Conservation (phyloP, 2,329 filamentous ascomycete species). For the Claviceps arundinis region DNA sequence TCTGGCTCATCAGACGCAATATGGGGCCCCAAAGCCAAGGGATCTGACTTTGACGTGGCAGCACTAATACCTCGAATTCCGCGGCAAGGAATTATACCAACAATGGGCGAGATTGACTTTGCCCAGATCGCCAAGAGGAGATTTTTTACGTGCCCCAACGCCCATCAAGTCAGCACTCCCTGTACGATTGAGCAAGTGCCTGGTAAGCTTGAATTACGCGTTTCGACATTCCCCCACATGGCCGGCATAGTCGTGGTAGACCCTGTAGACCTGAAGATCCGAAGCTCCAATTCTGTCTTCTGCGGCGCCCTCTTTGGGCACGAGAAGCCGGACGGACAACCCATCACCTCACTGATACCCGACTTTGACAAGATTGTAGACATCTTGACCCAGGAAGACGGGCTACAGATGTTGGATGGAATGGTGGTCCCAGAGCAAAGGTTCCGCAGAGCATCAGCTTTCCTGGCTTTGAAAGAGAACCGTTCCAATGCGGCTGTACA, state of each 20-base stretch:
- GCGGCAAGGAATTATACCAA: constrained; percentile 56
- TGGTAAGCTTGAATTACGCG: constrained; percentile 57
- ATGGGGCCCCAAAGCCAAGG: constrained; percentile 61
- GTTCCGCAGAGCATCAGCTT: constrained; percentile 76
- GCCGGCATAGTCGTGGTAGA: constrained; percentile 90
- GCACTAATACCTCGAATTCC: constrained; percentile 73
- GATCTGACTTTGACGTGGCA: constrained; percentile 59
- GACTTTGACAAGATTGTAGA: constrained; percentile 74
- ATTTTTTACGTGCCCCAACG: constrained; percentile 76
- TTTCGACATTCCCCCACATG: constrained; percentile 94
- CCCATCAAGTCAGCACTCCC: constrained; percentile 67
- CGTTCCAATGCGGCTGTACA: constrained; percentile 64
- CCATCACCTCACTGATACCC: constrained; percentile 70
- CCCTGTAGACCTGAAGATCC: constrained; percentile 64
- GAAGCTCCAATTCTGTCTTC: constrained; percentile 91
- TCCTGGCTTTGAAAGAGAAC: constrained; percentile 72
- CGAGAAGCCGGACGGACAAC: constrained; percentile 66
- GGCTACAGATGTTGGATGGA: constrained; percentile 73
- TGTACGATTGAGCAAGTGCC: constrained; percentile 65
- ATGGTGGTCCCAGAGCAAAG: constrained; percentile 94
- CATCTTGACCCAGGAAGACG: constrained; percentile 76
- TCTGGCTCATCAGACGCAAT: constrained; percentile 72
- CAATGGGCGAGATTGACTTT: constrained; percentile 64
- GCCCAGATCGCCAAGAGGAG: constrained; percentile 56
- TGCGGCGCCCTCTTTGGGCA: constrained; percentile 86